These are phyloP conservation scores for Helichrysum umbraculigerum DNA, from an alignment of 129 eudicot species.

Conservation along the genomic window DNA sequence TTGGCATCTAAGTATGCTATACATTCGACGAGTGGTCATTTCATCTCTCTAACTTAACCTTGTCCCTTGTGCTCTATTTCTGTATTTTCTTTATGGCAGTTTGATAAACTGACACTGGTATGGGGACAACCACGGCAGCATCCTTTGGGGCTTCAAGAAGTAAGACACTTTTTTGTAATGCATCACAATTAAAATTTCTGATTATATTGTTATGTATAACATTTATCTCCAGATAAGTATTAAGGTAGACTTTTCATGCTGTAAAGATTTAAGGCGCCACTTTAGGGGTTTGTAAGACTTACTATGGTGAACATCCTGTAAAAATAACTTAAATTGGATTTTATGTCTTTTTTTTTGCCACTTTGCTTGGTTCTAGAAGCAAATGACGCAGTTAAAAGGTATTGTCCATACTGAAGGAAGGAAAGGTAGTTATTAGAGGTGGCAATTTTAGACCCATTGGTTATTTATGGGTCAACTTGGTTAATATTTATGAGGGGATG, in stretches of 20 bases:
- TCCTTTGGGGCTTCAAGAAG: constrained; percentile 84
- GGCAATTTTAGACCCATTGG: too few relatives aligned
- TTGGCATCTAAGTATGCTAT: not conserved
- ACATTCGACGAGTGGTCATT: not conserved
- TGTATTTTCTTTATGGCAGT: constrained; percentile 47
- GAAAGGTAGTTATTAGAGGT: too few relatives aligned
- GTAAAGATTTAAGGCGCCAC: constrained; percentile 3
- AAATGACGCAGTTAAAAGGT: not conserved
- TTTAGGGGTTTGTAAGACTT: constrained; percentile 15
- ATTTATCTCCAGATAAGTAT: not conserved
- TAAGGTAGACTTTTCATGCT: constrained; percentile 4
- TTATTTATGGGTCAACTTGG: too few relatives aligned
- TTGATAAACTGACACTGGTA: constrained; percentile 70
- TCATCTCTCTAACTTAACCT: constrained; percentile 2
- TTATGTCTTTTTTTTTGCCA: not conserved
- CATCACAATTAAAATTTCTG: not conserved
- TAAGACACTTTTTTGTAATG: constrained; percentile 29
- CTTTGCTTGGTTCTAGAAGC: constrained; percentile 15
- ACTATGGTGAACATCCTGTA: not conserved
- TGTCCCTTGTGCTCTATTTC: not conserved
- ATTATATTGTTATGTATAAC: constrained; percentile 7
- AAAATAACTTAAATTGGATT: too few relatives aligned
- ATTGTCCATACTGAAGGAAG: constrained; percentile 10
- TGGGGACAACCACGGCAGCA: constrained; percentile 98
- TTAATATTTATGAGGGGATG: too few relatives aligned